A percentile compares a stretch with the other conserved stretches of the same genome.
phyloP scores from a whole-genome alignment of 83 land plant genomes.

The Thuja plicata region DNA sequence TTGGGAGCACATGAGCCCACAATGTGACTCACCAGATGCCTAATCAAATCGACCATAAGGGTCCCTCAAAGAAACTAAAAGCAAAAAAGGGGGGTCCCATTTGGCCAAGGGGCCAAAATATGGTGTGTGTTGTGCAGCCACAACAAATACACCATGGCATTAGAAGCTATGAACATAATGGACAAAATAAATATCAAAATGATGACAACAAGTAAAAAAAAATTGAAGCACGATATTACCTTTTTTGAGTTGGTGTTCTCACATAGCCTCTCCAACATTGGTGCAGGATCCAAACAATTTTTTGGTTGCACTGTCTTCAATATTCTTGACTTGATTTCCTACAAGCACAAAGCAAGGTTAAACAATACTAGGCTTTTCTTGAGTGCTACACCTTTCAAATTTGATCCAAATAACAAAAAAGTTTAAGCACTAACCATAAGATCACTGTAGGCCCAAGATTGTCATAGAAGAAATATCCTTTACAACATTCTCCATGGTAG shows the following conservation, averaged over 20 bases:
- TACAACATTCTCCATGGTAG: constrained; percentile 85
- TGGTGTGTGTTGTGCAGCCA: too few species aligned
- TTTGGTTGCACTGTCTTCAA: constrained; percentile 85
- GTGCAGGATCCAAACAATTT: constrained; percentile 84
- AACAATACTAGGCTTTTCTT: not conserved
- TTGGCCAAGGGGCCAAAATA: too few species aligned
- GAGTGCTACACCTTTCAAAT: not conserved
- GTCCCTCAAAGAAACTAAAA: too few species aligned
- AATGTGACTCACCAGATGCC: too few species aligned
- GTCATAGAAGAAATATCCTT: constrained; percentile 84
- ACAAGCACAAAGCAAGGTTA: constrained; percentile 15
- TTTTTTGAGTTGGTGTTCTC: constrained; percentile 30
- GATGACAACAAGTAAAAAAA: not conserved
- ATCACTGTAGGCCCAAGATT: constrained; percentile 90
- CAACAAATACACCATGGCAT: not conserved
- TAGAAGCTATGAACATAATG: not conserved
- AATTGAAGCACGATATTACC: constrained; percentile 22
- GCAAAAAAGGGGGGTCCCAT: too few species aligned
- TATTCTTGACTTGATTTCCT: constrained; percentile 96
- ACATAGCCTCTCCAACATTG: constrained; percentile 66
- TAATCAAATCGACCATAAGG: too few species aligned
- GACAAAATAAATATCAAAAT: not conserved
- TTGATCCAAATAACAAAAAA: not conserved
- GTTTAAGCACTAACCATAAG: constrained; percentile 60
- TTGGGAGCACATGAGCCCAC: too few species aligned